These are phyloP conservation scores for Sistotremastrum niveocremeum DNA, from an alignment of 768 basidiomycete genomes.

Conservation along the genomic window DNA sequence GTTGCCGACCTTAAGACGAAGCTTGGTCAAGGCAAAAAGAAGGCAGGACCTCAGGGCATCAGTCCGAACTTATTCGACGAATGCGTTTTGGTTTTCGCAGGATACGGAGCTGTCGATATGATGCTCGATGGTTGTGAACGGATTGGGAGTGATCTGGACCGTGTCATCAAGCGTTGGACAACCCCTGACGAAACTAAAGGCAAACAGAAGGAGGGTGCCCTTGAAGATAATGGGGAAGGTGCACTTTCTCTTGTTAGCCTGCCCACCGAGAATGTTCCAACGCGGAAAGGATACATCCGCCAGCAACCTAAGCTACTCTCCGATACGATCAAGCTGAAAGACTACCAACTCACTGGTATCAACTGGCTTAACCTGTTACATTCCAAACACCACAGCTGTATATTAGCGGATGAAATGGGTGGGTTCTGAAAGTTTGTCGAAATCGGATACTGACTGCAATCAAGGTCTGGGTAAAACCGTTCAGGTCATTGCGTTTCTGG, in stretches of 20 bases:
- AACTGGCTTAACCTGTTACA: slow-evolving; percentile 94
- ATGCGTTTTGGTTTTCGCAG: slow-evolving; percentile 69
- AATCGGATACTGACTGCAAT: not conserved
- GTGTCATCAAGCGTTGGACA: slow-evolving; percentile 72
- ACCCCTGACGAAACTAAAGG: slow-evolving; percentile 21
- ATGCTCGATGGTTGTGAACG: slow-evolving; percentile 81
- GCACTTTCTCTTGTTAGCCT: slow-evolving; percentile 44
- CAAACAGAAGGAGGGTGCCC: slow-evolving; percentile 24
- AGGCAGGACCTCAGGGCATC: slow-evolving; percentile 67
- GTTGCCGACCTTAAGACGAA: slow-evolving; percentile 63
- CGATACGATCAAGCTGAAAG: slow-evolving; percentile 69
- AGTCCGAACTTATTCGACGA: slow-evolving; percentile 87
- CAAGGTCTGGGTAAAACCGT: slow-evolving; percentile 95
- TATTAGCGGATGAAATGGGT: slow-evolving; percentile 99
- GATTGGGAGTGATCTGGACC: slow-evolving; percentile 62
- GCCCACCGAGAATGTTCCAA: slow-evolving; percentile 25
- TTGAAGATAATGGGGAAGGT: slow-evolving; percentile 33
- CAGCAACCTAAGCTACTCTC: slow-evolving; percentile 59
- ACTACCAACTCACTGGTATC: slow-evolving; percentile 93
- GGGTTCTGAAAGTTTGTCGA: slow-evolving; percentile 17
- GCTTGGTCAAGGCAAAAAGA: slow-evolving; percentile 79
- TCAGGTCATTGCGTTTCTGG: slow-evolving; percentile 96
- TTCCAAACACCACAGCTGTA: slow-evolving; percentile 71
- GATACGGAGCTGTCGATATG: slow-evolving; percentile 78
- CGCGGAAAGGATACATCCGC: slow-evolving; percentile 52